Base-by-base conservation (phyloP, 305 asterid species). In the Fraxinus paxiana region DNA sequence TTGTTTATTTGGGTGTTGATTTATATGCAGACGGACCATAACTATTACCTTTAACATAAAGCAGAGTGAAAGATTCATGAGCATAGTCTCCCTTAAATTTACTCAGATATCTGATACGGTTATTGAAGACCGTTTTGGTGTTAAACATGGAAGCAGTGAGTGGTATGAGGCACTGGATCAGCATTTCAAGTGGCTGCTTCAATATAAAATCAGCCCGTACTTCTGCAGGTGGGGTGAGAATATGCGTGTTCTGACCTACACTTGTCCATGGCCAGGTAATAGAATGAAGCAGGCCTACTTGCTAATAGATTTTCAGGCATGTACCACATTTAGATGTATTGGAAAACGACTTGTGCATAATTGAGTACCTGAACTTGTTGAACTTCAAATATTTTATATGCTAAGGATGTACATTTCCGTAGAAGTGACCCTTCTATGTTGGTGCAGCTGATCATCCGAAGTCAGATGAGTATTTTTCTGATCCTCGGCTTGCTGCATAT, bases 251-350 rank as follows among this genome's bases (percentile, higher is more conserved):
- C 90, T 96, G 87, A 92, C 99, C 20, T 96, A 96, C 91, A 94
- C 98, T 82, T 91, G 93, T 48, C 99, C 99, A 28, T 96, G 99
- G 98, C 98, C 97, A 91, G 99, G 99, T 95, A 92, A 82, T 74
- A 22, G 43, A 65, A 17, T 43, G 69, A 67, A 46, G 77, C 78
- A 74, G 38, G 72, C 79, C 73, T 15, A 31, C 48, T 28, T 81
- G 48, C 38, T 80, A 18, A 38, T 80, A 13, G 63, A 43, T 8
- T 56, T 67, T 35, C 38, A 3, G 41, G 74, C 43, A 33, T 34
- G 34, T 51, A n/a, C 73, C 41, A 76, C 59, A 54, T 71, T 71
- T 72, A 46, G 6, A 77, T 77, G 63, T 46, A 24, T 56, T 18
- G 59, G 80, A 54, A 81, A 70, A 13, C 51, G 48, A 22, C 5